Percentiles rank a stretch among this genome's conserved stretches.
phyloP scores from a whole-genome alignment of 2,329 filamentous ascomycete species.

The Cylindrodendrum hubeiense region DNA sequence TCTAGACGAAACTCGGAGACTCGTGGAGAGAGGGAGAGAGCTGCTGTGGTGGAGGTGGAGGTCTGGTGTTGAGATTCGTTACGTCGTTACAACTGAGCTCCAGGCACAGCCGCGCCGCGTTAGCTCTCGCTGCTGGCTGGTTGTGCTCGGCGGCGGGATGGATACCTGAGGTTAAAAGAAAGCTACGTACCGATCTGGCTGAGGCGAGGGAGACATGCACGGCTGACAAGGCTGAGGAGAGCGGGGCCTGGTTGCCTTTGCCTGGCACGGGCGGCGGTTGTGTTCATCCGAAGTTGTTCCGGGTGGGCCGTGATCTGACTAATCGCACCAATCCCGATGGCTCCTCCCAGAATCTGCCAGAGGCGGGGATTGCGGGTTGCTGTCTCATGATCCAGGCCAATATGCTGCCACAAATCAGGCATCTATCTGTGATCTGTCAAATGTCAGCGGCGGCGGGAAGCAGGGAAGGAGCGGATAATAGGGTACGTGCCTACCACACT shows the following conservation, averaged over 20 bases:
- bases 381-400: constrained; percentile 22
- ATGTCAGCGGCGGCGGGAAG: constrained; percentile 1
- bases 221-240: constrained; percentile 5
- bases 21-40: constrained; percentile 15
- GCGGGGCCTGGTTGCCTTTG: not conserved
- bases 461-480: not conserved
- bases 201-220: constrained; percentile 13
- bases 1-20: constrained; percentile 4
- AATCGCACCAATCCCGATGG: not conserved
- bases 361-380: not conserved
- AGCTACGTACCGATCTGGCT: constrained; percentile 4
- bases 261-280: not conserved
- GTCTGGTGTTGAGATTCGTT: constrained; percentile 34
- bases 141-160: constrained; percentile 25
- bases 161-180: constrained; percentile 40
- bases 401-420: constrained; percentile 22
- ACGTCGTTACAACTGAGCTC: constrained; percentile 52
- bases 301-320: not conserved
- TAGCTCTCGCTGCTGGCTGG: constrained; percentile 45
- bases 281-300: constrained; percentile 5
- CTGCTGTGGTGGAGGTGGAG: constrained; percentile 29
- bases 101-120: constrained; percentile 57
- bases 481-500: constrained; percentile 7
- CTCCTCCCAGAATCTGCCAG: constrained; percentile 6
- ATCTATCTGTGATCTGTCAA: constrained; percentile 13